phyloP scores from a whole-genome alignment of 257 asterid species.

The Fraxinus pennsylvanica region DNA sequence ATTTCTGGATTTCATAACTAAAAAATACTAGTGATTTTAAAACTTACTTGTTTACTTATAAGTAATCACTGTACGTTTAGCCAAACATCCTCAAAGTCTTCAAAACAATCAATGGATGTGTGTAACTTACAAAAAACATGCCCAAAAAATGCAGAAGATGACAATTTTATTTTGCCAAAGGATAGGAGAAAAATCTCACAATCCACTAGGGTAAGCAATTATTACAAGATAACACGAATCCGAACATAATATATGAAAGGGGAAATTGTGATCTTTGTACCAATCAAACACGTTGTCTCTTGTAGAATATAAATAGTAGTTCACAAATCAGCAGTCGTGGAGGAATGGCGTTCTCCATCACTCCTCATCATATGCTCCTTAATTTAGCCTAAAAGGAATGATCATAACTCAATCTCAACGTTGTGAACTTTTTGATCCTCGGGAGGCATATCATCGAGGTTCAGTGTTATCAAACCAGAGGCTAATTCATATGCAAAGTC shows the following conservation, averaged over 20 bases:
- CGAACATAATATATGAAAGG: not conserved
- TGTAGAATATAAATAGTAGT: not conserved
- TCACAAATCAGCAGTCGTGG: not conserved
- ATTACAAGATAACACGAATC: not conserved
- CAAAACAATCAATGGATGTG: no score
- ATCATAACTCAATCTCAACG: conserved; percentile 57
- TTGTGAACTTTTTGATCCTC: conserved; percentile 52
- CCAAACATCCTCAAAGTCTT: no score
- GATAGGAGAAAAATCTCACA: not conserved
- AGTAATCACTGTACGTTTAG: no score
- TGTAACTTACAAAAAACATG: no score
- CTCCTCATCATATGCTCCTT: conserved; percentile 15
- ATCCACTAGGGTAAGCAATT: not conserved
- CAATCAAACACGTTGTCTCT: no score
- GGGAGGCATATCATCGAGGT: conserved; percentile 64
- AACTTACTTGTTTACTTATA: no score
- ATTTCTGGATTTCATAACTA: no score
- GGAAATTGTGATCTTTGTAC: not conserved
- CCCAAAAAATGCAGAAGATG: not conserved
- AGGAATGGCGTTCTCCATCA: not conserved
- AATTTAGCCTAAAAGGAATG: conserved; percentile 12
- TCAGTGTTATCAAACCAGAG: conserved; percentile 60
- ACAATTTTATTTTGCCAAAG: not conserved
- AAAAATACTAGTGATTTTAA: no score
- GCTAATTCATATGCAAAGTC: conserved; percentile 50